These are phyloP conservation scores for Acacia concinna DNA, from an alignment of 331 rosid genomes.

Conservation along the genomic window DNA sequence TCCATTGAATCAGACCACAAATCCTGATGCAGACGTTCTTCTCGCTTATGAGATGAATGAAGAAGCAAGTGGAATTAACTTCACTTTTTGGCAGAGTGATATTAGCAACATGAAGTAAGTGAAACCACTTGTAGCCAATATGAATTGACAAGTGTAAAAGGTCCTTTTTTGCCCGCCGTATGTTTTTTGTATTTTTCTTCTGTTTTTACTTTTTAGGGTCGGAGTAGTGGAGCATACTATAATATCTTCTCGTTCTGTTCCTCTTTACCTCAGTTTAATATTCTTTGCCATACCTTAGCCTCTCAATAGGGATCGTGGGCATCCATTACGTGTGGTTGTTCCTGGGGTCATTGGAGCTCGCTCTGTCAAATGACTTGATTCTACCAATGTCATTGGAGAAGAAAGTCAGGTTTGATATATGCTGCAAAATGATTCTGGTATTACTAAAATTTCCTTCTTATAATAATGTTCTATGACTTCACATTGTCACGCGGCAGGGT, in stretches of 20 bases:
- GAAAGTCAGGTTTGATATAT: conserved; percentile 77
- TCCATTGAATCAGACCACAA: conserved; percentile 85
- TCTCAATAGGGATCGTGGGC: conserved; percentile 92
- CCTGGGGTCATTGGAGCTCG: conserved; percentile 98
- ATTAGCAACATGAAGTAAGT: background rate
- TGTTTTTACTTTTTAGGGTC: background rate
- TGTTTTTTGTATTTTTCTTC: background rate
- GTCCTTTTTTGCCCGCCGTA: background rate
- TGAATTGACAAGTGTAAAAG: conserved; percentile 3
- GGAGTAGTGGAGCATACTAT: background rate
- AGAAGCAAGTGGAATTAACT: conserved; percentile 50
- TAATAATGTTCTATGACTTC: background rate
- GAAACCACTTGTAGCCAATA: background rate
- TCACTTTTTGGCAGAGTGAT: background rate
- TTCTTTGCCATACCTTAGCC: conserved; percentile 45
- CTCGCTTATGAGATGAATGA: conserved; percentile 99
- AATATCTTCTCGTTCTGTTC: conserved; percentile 6
- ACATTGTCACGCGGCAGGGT: conserved; percentile 55
- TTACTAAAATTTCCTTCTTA: background rate
- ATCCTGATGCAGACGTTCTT: conserved; percentile 86
- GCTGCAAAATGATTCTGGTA: background rate
- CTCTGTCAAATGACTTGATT: conserved; percentile 94
- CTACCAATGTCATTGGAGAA: conserved; percentile 63
- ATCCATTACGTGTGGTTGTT: conserved; percentile 82
- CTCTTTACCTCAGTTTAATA: conserved; percentile 27